These are phyloP conservation scores for Annona cherimola DNA, from an alignment of 164 flowering plant genomes.

Conservation along the genomic window DNA sequence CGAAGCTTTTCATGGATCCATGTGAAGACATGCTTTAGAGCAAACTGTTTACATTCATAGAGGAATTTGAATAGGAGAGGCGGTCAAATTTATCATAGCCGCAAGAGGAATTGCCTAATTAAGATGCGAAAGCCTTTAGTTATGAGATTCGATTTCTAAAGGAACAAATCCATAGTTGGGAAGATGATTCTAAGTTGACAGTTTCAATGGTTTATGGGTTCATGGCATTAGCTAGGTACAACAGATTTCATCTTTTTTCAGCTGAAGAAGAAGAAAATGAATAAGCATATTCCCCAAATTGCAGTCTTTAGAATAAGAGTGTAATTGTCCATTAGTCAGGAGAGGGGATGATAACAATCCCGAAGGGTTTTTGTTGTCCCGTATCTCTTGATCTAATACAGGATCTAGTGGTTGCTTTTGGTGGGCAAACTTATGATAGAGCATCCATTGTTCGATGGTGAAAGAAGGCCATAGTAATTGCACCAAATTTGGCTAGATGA, in stretches of 20 bases:
- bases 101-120: conserved; percentile 43
- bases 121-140: conserved; percentile 46
- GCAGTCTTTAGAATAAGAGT: conserved; percentile 40
- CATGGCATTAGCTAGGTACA: conserved; percentile 64
- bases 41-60: conserved; percentile 43
- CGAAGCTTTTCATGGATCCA: conserved; percentile 50
- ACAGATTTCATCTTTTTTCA: conserved; percentile 72
- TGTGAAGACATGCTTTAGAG: conserved; percentile 49
- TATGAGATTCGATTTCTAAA: conserved; percentile 81
- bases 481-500: conserved; percentile 86
- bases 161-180: conserved; percentile 68
- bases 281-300: conserved; percentile 14
- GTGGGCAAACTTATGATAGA: conserved; percentile 97
- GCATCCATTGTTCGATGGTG: conserved; percentile 69
- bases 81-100: conserved; percentile 41
- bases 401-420: conserved; percentile 75
- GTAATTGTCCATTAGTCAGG: conserved; percentile 52
- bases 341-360: conserved; percentile 51
- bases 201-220: conserved; percentile 67
- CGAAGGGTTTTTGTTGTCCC: conserved; percentile 83
- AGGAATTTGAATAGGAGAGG: conserved; percentile 51
- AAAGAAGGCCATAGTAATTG: conserved; percentile 84
- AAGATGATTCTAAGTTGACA: conserved; percentile 66
- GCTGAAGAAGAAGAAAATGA: conserved; percentile 46
- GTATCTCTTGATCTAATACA: conserved; percentile 85